Conservation (phyloP, 805 yeast genomes). For the Tetrapisispora phaffii region DNA sequence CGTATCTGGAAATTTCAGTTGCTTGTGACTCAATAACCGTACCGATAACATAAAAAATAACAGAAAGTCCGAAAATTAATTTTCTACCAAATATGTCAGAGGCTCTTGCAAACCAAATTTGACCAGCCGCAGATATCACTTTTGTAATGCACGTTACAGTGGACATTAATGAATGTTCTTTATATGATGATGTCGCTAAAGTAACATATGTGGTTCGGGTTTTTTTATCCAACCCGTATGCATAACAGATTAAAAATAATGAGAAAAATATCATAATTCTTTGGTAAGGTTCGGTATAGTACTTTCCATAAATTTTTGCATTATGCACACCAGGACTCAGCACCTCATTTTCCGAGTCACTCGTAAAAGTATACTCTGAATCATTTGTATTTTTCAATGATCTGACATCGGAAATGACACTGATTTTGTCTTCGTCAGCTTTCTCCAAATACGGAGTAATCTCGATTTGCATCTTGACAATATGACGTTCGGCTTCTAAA, state of each 20-base stretch:
- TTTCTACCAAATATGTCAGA: constrained; percentile 50
- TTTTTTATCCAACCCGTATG: constrained; percentile 49
- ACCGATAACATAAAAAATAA: constrained; percentile 43
- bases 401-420: background rate
- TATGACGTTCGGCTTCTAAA: too few species aligned
- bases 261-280: constrained; percentile 38
- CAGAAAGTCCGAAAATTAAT: constrained; percentile 35
- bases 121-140: constrained; percentile 51
- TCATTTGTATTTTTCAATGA: background rate
- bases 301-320: constrained; percentile 45
- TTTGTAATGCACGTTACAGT: constrained; percentile 44
- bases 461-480: too few species aligned
- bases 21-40: constrained; percentile 49
- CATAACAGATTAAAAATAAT: constrained; percentile 46
- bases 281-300: constrained; percentile 35
- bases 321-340: constrained; percentile 40
- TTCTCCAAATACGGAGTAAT: background rate
- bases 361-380: too few species aligned
- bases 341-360: background rate
- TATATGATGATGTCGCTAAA: constrained; percentile 43
- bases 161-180: constrained; percentile 39
- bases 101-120: constrained; percentile 45
- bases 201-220: constrained; percentile 36
- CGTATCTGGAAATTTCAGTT: constrained; percentile 38
- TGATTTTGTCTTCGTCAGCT: background rate